Base-by-base conservation (phyloP, 2,329 filamentous ascomycete species). In the Tolypocladium pustulatum region DNA sequence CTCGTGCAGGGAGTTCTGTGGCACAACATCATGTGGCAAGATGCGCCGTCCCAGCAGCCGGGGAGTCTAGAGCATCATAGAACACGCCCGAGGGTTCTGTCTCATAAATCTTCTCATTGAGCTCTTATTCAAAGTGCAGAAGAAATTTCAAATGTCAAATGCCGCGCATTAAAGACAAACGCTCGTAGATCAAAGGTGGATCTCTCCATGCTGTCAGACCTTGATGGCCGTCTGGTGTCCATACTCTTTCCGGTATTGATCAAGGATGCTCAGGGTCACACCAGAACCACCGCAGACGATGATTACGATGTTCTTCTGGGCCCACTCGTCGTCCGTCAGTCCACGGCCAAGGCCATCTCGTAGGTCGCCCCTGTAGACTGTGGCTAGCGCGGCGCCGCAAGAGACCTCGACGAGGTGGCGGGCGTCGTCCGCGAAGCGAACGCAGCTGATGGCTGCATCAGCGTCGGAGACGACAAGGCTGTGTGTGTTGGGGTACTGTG, bases 211-310 rank as follows among this genome's bases (percentile, higher is more conserved):
- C 27, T 51, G n/a, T 61, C 55, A 71, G 32, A 64, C 58, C 62
- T 71, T 70, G 63, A 74, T 72, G 40, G 57, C 63, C 3, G 71
- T 69, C 61, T 71, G 63, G 17, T 55, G 58, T 12, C 62, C 65
- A 62, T 78, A 84, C 62, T 69, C 71, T 63, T 78, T 73, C 62
- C 77, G 75, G 70, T 87, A 91, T 59, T 74, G 76, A 57, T 78
- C 75, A 57, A 91, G 73, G 67, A 86, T 80, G 40, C 82, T 79
- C 60, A 87, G 70, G 2, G 81, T 84, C 40, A 90, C 81, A 68
- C 85, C 85, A 27, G 81, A 86, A 5, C 89, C 89, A 52, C 93
- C 93, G 68, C 93, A 97, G 8, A 97, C 85, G 30, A 96, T 79
- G 57, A 97, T 77, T 1, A 97, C 91, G 7, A 97, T 82, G 63